Evolutionary conservation across 257 asterid genomes (phyloP), one percentile per base, ranked within the genome.

Genomic region (Solanum okadae): DNA sequence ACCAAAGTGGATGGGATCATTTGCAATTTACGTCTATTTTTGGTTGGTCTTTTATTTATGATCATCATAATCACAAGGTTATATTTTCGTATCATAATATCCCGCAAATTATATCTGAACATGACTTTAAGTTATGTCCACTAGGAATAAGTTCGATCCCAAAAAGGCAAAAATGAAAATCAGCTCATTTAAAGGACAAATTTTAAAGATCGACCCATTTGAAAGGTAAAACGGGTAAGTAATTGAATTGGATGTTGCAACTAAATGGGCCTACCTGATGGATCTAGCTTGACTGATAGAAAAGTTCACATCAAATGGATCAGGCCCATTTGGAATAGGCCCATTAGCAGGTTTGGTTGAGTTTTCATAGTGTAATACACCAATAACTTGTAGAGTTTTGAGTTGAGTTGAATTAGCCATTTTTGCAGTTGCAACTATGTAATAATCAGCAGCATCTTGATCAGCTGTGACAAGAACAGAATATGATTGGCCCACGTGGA

Each of bases 401-500:
- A 90, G 88, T 6, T 79, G 10, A 3, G 88, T 82, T 40, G 63
- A 22, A 16, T 88, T 61, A 2, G 77, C 88, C 92, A 91, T 83
- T 90, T 93, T 94, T 1, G 98, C 96, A 68, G 92, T 94, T 8
- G 98, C 97, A 1, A 94, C 97, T 0, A 94, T 65, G 65, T 94
- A 95, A 67, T 92, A 94, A 86, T 95, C 98, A 4, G 79, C 87
- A 2, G 75, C 67, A n/a, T 77, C n/a, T 52, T 93, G 93, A 88
- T 92, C 91, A 33, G 93, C 90, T 61, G 94, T 90, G 56, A 95
- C 93, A 46, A 95, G 94, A 78, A 94, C 96, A 23, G 98, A 94
- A 89, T 95, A 95, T 44, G 98, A 95, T 49, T 95, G 98, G 31
- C 98, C 98, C 5, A 93, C 92, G 85, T 95, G 98, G 61, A 95